Conservation (phyloP, 1,139 yeast genomes). For the Blastobotrys illinoisensis region DNA sequence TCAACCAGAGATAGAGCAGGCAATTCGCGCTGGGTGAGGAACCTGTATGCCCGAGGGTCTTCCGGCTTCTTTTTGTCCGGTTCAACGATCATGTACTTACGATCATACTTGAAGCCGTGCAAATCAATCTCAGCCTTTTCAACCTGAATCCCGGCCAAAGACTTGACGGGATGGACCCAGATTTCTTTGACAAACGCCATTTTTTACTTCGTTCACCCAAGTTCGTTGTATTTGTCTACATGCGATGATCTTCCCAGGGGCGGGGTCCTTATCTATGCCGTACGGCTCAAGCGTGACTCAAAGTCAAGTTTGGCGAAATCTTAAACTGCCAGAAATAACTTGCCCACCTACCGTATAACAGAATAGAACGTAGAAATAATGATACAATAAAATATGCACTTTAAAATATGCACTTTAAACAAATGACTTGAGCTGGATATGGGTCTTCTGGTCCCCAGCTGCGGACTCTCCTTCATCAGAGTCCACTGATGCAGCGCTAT, state of each 20-base stretch:
- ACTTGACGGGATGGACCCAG: constrained; percentile 40
- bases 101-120: constrained; percentile 40
- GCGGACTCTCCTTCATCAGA: constrained; percentile 9
- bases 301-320: too few species aligned
- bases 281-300: neutral
- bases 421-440: constrained; percentile 30
- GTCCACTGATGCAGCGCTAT: neutral
- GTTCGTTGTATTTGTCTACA: neutral
- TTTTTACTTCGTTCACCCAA: neutral
- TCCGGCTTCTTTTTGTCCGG: constrained; percentile 19
- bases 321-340: too few species aligned
- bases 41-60: constrained; percentile 21
- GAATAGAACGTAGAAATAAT: neutral
- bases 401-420: constrained; percentile 7
- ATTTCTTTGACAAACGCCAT: constrained; percentile 21
- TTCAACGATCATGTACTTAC: constrained; percentile 38
- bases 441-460: constrained; percentile 18
- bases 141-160: constrained; percentile 36
- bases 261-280: neutral
- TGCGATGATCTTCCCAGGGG: neutral
- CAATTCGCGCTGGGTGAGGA: constrained; percentile 34
- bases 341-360: too few species aligned
- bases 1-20: constrained; percentile 34
- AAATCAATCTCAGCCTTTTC: constrained; percentile 34
- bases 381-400: neutral